Percentiles rank a stretch among this genome's conserved stretches.
Conservation (phyloP, 139 green algal genomes). For the Haematococcus lacustris region DNA sequence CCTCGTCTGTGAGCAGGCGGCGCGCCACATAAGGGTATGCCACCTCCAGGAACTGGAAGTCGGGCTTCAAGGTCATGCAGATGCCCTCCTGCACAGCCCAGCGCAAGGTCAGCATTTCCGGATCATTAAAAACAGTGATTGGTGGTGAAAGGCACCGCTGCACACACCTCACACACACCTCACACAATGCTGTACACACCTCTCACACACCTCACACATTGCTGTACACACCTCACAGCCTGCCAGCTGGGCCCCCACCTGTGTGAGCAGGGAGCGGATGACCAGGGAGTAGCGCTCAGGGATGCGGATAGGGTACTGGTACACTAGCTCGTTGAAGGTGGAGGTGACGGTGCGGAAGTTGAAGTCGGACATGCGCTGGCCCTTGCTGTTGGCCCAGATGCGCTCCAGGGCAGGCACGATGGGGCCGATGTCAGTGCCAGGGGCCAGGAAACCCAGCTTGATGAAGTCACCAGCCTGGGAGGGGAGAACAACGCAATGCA, state of each 20-base stretch:
- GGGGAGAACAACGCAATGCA: no score
- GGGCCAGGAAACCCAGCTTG: background rate
- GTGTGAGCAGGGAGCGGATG: constrained; percentile 83
- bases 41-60: constrained; percentile 95
- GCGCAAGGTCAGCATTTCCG: no score
- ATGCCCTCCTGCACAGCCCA: constrained; percentile 97
- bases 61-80: constrained; percentile 91
- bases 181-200: background rate
- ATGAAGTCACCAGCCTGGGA: constrained; percentile 1
- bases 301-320: constrained; percentile 98
- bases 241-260: constrained; percentile 26
- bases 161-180: background rate
- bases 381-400: constrained; percentile 90
- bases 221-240: no score
- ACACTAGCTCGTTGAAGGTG: constrained; percentile 98
- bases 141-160: background rate
- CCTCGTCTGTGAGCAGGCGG: constrained; percentile 90
- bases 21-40: constrained; percentile 86
- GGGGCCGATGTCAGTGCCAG: constrained; percentile 84
- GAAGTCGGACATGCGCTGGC: constrained; percentile 80
- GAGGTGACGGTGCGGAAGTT: constrained; percentile 95
- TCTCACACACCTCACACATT: no score
- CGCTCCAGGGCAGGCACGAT: constrained; percentile 93
- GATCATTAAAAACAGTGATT: no score
- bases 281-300: constrained; percentile 96